Evolutionary conservation across 2,329 filamentous ascomycete species (phyloP), one percentile per base, ranked within the genome.

Genomic region (Colletotrichum sp.): DNA sequence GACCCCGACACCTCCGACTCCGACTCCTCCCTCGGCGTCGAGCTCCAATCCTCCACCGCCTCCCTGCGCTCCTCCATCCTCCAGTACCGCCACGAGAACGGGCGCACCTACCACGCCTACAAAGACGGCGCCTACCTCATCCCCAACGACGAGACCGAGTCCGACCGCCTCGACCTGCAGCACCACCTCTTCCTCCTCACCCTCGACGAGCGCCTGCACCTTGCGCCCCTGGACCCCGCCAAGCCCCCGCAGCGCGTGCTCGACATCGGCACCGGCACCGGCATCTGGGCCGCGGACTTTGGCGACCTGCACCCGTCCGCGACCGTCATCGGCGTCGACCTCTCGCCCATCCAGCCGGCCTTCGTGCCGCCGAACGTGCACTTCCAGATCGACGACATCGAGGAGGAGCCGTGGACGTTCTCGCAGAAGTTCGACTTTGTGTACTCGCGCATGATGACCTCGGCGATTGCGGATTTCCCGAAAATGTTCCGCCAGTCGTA

Each of bases 341-440:
- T 92, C 3, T 91, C 89, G 16, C 90, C 91, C 1, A 90, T 91
- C 16, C 91, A 92, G 75, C 90, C 90, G 4, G 84, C 84, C 18
- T 90, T 85, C 82, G 88, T 92, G 4, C 91, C 91, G 5, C 86
- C 88, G 57, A 93, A 93, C 79, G 89, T 93, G 44, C 88, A 90
- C 77, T 93, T 93, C 78, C 87, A 92, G 77, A 88, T 93, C 52
- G 86, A 88, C 69, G 85, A 88, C 75, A 77, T 85, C 15, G 85
- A 86, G 59, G 82, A 85, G 30, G 80, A 82, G 28, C 77, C 79
- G 55, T 88, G 86, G 86, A 82, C 81, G 2, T 88, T 81, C 39
- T 76, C 77, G 4, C 79, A 81, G 32, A 79, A 81, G 8, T 85
- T 82, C 63, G 80, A 81, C 24, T 79, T 79, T 55, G 79, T 82